These are phyloP conservation scores for Pseudogymnoascus sp. DNA, from an alignment of 2,329 filamentous ascomycete species.

Conservation along the genomic window DNA sequence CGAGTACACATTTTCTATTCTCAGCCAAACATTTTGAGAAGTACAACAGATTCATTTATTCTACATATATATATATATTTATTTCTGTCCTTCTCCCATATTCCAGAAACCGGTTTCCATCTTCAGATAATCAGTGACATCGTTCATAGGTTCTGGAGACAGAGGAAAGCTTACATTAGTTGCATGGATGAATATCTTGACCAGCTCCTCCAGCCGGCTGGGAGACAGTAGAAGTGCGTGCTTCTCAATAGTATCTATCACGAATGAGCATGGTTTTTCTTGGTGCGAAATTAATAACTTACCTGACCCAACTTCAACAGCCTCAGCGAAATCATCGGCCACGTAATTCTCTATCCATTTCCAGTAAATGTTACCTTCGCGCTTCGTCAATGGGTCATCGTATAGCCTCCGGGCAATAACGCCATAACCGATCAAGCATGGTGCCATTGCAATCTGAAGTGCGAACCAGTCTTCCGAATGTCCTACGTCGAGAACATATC, in stretches of 20 bases:
- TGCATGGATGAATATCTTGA: slow-evolving; percentile 79
- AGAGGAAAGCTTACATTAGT: slow-evolving; percentile 56
- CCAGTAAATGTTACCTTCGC: slow-evolving; percentile 71
- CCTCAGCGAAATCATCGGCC: slow-evolving; percentile 68
- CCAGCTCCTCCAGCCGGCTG: slow-evolving; percentile 70
- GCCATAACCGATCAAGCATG: slow-evolving; percentile 85
- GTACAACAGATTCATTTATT: neutral
- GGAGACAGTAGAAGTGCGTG: slow-evolving; percentile 68
- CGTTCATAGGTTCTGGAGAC: slow-evolving; percentile 12
- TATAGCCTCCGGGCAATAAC: slow-evolving; percentile 68
- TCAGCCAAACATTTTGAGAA: neutral
- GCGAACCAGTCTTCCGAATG: slow-evolving; percentile 83
- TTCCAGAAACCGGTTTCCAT: slow-evolving; percentile 73
- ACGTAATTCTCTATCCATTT: slow-evolving; percentile 88
- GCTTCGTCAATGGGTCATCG: slow-evolving; percentile 52
- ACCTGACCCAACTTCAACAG: slow-evolving; percentile 66
- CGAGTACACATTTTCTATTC: neutral
- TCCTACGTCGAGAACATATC: slow-evolving; percentile 84
- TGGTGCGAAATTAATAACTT: slow-evolving; percentile 27
- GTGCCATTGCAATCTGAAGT: slow-evolving; percentile 75
- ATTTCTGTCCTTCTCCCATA: slow-evolving; percentile 45
- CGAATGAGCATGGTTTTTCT: neutral
- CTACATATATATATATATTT: neutral
- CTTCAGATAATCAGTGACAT: slow-evolving; percentile 33
- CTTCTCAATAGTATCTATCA: slow-evolving; percentile 64